Conservation (phyloP, 352 stramenopile species). For the Globisporangium perplexum region DNA sequence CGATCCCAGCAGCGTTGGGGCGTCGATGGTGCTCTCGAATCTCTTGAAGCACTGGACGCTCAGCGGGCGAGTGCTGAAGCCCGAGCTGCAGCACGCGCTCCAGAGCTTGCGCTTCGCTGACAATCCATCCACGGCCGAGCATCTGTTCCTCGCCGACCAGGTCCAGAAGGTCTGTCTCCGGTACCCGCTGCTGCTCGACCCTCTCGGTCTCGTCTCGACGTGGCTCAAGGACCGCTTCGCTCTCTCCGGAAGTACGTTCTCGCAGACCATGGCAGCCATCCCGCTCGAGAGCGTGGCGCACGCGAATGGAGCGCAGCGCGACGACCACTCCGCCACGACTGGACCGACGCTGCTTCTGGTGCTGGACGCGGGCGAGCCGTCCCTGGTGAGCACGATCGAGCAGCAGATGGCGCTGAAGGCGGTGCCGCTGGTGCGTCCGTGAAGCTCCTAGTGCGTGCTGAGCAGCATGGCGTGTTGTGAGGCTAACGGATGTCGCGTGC, state of each 20-base stretch:
- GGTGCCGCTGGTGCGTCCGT: conserved; percentile 15
- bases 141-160: conserved; percentile 48
- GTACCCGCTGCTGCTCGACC: conserved; percentile 47
- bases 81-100: conserved; percentile 27
- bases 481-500: too few relatives aligned
- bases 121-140: conserved; percentile 23
- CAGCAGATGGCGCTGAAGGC: conserved; percentile 33
- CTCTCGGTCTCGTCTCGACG: conserved; percentile 20
- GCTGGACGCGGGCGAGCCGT: conserved; percentile 39
- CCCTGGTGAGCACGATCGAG: conserved; percentile 29
- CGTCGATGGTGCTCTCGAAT: neutral
- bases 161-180: conserved; percentile 34
- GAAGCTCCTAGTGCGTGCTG: too few relatives aligned
- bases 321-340: conserved; percentile 8
- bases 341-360: conserved; percentile 14
- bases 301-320: neutral
- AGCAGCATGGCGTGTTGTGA: too few relatives aligned
- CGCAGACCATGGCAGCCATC: neutral
- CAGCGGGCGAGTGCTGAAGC: conserved; percentile 16
- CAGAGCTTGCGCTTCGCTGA: conserved; percentile 17
- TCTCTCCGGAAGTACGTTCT: conserved; percentile 2
- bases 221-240: conserved; percentile 36
- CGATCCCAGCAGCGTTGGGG: conserved; percentile 2
- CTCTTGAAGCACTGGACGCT: conserved; percentile 21
- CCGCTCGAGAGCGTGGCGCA: neutral